phyloP scores from a whole-genome alignment of 495 filamentous ascomycete genomes.

The Articulospora tetracladia region DNA sequence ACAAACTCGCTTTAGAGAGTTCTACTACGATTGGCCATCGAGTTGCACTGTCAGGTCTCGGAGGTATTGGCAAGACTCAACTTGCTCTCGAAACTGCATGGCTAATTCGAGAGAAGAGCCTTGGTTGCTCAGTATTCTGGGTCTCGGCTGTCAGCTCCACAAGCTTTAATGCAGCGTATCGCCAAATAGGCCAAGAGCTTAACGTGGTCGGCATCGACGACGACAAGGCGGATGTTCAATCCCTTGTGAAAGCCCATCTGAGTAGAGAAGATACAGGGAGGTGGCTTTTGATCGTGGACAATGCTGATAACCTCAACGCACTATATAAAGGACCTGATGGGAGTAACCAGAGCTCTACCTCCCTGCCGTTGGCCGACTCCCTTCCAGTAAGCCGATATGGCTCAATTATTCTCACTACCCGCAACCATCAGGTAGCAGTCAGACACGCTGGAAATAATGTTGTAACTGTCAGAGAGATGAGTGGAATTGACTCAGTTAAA shows the following conservation, averaged over 20 bases:
- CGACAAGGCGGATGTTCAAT: conserved; percentile 5
- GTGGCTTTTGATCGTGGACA: conserved; percentile 6
- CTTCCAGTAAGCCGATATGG: conserved; percentile 3
- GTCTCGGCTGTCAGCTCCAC: neutral
- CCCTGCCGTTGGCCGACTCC: neutral
- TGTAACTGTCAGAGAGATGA: neutral
- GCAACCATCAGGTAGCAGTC: neutral
- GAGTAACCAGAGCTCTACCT: neutral
- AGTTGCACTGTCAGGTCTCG: neutral
- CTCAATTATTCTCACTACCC: conserved; percentile 5
- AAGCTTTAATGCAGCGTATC: neutral
- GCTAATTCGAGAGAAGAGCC: neutral
- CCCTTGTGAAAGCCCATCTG: conserved; percentile 1
- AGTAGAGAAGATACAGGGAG: neutral
- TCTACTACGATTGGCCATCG: too few species aligned
- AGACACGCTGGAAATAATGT: neutral
- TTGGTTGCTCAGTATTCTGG: conserved; percentile 1
- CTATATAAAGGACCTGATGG: too few species aligned
- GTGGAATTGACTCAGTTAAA: neutral
- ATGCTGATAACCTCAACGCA: conserved; percentile 3
- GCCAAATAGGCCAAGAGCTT: neutral
- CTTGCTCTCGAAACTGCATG: neutral
- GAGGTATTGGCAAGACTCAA: conserved; percentile 1
- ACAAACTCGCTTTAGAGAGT: neutral
- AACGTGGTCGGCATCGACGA: neutral